These are phyloP conservation scores for Yarrowia keelungensis DNA, from an alignment of 805 yeast species.

Conservation along the genomic window DNA sequence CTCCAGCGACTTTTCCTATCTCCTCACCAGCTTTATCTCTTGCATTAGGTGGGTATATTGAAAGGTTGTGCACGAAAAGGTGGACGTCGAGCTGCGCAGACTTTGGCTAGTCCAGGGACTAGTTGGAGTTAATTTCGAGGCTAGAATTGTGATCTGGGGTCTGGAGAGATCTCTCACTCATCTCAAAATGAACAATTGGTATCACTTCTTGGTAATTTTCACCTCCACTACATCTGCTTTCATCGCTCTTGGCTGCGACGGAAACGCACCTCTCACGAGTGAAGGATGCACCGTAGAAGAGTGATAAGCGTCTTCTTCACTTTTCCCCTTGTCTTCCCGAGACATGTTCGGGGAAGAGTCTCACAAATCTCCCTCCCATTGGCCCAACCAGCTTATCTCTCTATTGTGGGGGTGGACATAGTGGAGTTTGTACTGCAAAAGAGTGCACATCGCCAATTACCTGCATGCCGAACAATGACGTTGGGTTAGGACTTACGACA, in stretches of 20 bases:
- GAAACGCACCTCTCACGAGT: constrained; percentile 8
- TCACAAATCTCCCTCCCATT: neutral
- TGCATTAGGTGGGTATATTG: constrained; percentile 19
- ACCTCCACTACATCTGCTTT: no score
- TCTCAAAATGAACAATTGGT: no score
- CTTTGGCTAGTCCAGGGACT: neutral
- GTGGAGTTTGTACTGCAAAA: neutral
- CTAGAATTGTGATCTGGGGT: no score
- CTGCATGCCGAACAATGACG: neutral
- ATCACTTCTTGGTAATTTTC: no score
- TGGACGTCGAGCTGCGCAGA: neutral
- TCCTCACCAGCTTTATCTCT: neutral
- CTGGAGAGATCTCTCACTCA: no score
- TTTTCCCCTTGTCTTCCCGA: neutral
- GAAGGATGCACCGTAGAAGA: neutral
- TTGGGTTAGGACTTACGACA: neutral
- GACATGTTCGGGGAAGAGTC: neutral
- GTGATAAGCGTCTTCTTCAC: neutral
- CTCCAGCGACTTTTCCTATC: neutral
- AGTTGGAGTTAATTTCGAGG: neutral
- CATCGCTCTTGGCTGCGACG: constrained; percentile 6
- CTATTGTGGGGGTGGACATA: constrained; percentile 1
- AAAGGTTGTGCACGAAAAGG: neutral
- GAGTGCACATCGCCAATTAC: neutral
- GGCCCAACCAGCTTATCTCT: neutral